Evolutionary conservation across 805 yeast genomes (phyloP).

Genomic region (Geotrichum ghanense): DNA sequence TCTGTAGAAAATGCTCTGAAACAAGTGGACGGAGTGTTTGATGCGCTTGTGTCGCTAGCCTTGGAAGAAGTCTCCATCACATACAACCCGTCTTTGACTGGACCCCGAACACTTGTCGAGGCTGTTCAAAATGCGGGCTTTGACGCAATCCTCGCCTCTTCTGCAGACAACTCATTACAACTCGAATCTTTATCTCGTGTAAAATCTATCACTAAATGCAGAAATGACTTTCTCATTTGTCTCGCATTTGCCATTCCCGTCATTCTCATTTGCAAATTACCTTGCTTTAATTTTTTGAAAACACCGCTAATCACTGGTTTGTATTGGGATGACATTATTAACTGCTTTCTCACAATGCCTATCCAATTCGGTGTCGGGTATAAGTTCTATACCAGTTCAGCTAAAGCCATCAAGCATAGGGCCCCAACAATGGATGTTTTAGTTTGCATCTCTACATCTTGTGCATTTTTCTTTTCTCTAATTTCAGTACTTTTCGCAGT

Average conservation of each 20-base stretch:
- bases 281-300: constrained; percentile 26
- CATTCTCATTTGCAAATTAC: constrained; percentile 30
- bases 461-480: constrained; percentile 67
- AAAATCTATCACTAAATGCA: constrained; percentile 69
- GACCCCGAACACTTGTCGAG: constrained; percentile 53
- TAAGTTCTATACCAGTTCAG: constrained; percentile 54
- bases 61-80: constrained; percentile 44
- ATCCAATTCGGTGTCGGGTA: constrained; percentile 60
- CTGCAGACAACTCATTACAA: constrained; percentile 55
- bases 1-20: constrained; percentile 39
- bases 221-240: constrained; percentile 39
- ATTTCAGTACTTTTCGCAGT: constrained; percentile 40
- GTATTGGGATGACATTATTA: constrained; percentile 50
- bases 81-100: constrained; percentile 41
- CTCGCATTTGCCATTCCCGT: constrained; percentile 54
- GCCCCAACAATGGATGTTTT: constrained; percentile 89
- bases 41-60: constrained; percentile 39
- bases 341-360: constrained; percentile 44
- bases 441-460: constrained; percentile 69
- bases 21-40: constrained; percentile 35
- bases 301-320: constrained; percentile 44
- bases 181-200: constrained; percentile 53
- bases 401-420: constrained; percentile 52
- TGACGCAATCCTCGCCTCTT: constrained; percentile 36
- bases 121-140: constrained; percentile 42